These are phyloP conservation scores for Fusarium siculi DNA, from an alignment of 2,329 filamentous ascomycete species.

Conservation along the genomic window DNA sequence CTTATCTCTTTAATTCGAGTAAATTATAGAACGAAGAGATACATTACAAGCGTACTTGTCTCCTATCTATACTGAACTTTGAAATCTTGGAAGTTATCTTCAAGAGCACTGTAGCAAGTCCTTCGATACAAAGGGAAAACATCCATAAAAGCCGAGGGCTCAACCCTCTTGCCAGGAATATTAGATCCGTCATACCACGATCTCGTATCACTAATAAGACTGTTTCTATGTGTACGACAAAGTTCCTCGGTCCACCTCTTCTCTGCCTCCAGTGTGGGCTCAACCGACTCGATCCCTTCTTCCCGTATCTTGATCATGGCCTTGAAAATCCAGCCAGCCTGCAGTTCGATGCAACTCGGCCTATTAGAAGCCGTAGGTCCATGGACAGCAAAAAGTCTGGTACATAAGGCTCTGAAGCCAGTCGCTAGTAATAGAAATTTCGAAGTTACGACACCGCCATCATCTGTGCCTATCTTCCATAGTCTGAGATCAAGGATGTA, in stretches of 20 bases:
- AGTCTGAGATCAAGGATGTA: no score
- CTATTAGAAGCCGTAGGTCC: not conserved
- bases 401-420: no score
- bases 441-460: no score
- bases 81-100: accelerated
- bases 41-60: accelerated
- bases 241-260: not conserved
- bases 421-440: no score
- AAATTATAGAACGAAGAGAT: accelerated
- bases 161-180: not conserved
- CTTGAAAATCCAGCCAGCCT: not conserved
- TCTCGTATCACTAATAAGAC: not conserved
- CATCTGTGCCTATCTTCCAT: no score
- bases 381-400: not conserved
- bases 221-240: accelerated
- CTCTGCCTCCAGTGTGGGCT: not conserved
- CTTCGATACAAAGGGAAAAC: accelerated
- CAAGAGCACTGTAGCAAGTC: accelerated
- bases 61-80: accelerated
- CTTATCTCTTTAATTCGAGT: accelerated
- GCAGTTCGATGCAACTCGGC: not conserved
- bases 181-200: accelerated
- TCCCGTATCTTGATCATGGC: not conserved
- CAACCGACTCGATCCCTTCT: not conserved
- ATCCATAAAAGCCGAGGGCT: accelerated